Percentiles rank a stretch among this genome's conserved stretches.
These are phyloP conservation scores for Cladorrhinum sp. DNA, from an alignment of 2,329 filamentous ascomycete genomes.

Conservation along the genomic window DNA sequence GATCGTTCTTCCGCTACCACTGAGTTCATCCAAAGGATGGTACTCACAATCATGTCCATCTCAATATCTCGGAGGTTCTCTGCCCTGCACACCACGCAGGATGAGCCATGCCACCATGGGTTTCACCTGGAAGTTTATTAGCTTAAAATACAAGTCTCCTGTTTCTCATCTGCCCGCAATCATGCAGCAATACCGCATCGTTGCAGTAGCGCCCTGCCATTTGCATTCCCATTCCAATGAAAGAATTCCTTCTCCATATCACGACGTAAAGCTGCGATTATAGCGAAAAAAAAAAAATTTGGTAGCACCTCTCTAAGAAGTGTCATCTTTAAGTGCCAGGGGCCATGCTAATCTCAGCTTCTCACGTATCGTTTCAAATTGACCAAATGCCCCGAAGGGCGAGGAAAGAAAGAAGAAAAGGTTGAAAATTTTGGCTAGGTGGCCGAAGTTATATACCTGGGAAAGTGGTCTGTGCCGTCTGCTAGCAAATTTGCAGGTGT, in stretches of 20 bases:
- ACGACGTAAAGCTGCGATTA: not conserved
- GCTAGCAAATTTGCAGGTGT: not conserved
- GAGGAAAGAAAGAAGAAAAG: conserved; percentile 25
- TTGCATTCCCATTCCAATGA: not conserved
- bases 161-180: not conserved
- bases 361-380: conserved; percentile 52
- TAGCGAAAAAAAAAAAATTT: conserved; percentile 46
- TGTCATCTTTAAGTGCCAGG: conserved; percentile 94
- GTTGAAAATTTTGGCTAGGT: not conserved
- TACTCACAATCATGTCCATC: no score
- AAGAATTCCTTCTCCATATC: not conserved
- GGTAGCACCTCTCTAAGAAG: conserved; percentile 66
- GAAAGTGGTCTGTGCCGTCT: not conserved
- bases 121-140: no score
- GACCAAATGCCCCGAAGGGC: conserved; percentile 31
- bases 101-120: no score
- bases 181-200: not conserved
- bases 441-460: not conserved
- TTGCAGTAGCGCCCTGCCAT: not conserved
- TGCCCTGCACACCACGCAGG: no score
- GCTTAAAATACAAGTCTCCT: no score
- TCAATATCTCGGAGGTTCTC: no score
- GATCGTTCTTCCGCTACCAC: no score
- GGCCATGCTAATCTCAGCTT: conserved; percentile 85
- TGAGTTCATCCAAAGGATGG: no score